Evolutionary conservation across 1,139 yeast species (phyloP).

Genomic region (Casaregolazyma suthepensis): DNA sequence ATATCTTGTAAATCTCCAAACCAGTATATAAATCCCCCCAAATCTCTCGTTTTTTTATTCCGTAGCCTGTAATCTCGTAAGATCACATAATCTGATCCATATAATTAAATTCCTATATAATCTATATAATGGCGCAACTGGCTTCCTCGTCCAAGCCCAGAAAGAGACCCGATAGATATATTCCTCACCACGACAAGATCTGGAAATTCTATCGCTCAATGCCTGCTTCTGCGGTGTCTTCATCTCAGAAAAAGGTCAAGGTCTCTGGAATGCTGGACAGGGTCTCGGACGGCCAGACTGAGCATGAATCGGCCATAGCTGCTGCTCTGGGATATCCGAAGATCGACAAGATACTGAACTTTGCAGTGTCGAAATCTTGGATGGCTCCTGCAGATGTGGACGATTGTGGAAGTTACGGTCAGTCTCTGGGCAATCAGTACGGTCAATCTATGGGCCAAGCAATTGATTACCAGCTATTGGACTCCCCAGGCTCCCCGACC

Average conservation of each 20-base stretch:
- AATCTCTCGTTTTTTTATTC: background rate
- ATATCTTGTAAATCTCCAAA: background rate
- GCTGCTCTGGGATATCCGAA: constrained; percentile 42
- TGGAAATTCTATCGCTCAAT: constrained; percentile 6
- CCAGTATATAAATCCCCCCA: background rate
- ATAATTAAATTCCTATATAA: background rate
- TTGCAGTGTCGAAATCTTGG: background rate
- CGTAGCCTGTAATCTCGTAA: background rate
- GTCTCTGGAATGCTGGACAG: background rate
- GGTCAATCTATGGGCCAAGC: no score
- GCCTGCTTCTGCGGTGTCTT: background rate
- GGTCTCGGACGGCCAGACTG: constrained; percentile 8
- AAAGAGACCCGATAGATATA: constrained; percentile 8
- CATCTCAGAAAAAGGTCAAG: background rate
- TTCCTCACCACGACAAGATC: constrained; percentile 8
- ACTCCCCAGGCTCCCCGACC: background rate
- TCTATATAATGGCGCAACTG: background rate
- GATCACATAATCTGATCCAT: background rate
- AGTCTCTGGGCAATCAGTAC: background rate
- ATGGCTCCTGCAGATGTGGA: background rate
- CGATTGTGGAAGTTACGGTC: background rate
- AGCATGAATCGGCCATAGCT: constrained; percentile 39
- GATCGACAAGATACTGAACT: constrained; percentile 2
- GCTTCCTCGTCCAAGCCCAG: background rate
- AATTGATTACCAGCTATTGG: no score